Evolutionary conservation across 495 filamentous ascomycete genomes (phyloP).

Genomic region (Acidomyces sp.): DNA sequence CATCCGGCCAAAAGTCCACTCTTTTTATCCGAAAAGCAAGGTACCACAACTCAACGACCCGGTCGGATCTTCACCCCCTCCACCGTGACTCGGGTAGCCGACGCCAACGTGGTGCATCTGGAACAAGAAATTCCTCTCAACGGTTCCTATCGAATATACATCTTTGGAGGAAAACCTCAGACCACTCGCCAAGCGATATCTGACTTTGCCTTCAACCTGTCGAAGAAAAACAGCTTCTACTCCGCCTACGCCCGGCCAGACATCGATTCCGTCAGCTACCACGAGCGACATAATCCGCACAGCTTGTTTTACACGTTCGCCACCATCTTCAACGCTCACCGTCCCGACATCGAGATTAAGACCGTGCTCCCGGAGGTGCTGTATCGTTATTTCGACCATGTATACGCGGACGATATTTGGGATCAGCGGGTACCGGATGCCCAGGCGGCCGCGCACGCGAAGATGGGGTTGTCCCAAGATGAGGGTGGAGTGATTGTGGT

Average conservation of each 20-base stretch:
- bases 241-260: constrained; percentile 48
- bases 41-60: constrained; percentile 44
- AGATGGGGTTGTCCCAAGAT: constrained; percentile 66
- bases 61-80: constrained; percentile 62
- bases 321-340: constrained; percentile 53
- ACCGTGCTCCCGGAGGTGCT: constrained; percentile 53
- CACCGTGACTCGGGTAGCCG: constrained; percentile 68
- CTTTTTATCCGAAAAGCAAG: constrained; percentile 43
- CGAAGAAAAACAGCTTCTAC: constrained; percentile 56
- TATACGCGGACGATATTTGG: constrained; percentile 78
- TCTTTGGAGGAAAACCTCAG: constrained; percentile 61
- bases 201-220: constrained; percentile 53
- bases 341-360: constrained; percentile 51
- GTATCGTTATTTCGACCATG: constrained; percentile 62
- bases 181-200: constrained; percentile 46
- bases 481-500: constrained; percentile 69
- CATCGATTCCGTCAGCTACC: constrained; percentile 52
- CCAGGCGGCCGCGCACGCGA: constrained; percentile 63
- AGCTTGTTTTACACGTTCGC: constrained; percentile 66
- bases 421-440: constrained; percentile 56
- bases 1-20: constrained; percentile 60
- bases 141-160: constrained; percentile 72
- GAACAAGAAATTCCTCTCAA: constrained; percentile 82
- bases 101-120: constrained; percentile 73
- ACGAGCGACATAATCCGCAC: constrained; percentile 73